These are phyloP conservation scores for Pistacia vera DNA, from an alignment of 345 rosid genomes.

Conservation along the genomic window DNA sequence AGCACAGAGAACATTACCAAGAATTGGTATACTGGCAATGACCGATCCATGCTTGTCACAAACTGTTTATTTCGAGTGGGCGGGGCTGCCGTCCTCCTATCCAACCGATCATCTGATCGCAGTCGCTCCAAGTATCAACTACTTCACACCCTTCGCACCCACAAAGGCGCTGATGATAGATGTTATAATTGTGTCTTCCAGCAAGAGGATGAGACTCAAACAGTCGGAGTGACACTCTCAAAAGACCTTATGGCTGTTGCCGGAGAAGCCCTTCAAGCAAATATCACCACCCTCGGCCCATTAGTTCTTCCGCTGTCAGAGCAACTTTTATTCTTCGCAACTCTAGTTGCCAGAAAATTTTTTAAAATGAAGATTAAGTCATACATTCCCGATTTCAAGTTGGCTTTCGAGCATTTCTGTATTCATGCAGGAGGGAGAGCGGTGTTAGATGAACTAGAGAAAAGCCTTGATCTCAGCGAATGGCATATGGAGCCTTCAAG, in stretches of 20 bases:
- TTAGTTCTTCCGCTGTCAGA: conserved; percentile 64
- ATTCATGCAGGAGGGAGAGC: conserved; percentile 74
- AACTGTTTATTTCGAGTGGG: conserved; percentile 63
- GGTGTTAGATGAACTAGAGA: conserved; percentile 67
- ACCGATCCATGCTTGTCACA: conserved; percentile 59
- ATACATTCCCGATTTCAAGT: conserved; percentile 65
- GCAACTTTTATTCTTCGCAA: conserved; percentile 46
- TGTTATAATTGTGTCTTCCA: conserved; percentile 54
- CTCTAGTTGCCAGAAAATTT: conserved; percentile 41
- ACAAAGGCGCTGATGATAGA: conserved; percentile 54
- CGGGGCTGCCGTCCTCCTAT: conserved; percentile 57
- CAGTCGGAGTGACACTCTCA: conserved; percentile 50
- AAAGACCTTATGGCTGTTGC: conserved; percentile 65
- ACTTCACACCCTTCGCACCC: conserved; percentile 56
- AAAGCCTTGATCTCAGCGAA: conserved; percentile 53
- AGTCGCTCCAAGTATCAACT: conserved; percentile 53
- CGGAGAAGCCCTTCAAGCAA: conserved; percentile 64
- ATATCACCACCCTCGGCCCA: conserved; percentile 67
- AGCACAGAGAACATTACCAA: conserved; percentile 58
- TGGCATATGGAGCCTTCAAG: conserved; percentile 82
- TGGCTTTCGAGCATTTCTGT: conserved; percentile 79
- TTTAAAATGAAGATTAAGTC: conserved; percentile 49
- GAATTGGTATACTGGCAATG: conserved; percentile 53
- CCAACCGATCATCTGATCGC: conserved; percentile 45
- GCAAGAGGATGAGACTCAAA: conserved; percentile 48